phyloP scores from a whole-genome alignment of 192 early-diverging fungal species.

The Entomortierella chlamydospora region DNA sequence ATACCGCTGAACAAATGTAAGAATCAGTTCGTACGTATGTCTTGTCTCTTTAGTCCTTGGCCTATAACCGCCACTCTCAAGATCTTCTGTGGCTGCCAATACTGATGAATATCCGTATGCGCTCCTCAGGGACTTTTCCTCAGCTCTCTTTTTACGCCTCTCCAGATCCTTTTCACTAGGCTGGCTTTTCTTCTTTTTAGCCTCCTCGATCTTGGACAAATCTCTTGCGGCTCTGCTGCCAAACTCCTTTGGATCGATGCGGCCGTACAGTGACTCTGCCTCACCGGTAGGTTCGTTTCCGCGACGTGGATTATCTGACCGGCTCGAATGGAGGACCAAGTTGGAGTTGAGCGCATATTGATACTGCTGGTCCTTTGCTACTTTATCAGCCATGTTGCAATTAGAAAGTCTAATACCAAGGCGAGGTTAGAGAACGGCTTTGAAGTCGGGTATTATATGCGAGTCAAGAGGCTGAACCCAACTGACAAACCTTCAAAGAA shows the following conservation, averaged over 20 bases:
- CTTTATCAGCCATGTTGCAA: conserved; percentile 69
- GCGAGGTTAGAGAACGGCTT: neutral
- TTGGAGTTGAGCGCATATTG: conserved; percentile 94
- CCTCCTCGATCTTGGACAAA: conserved; percentile 70
- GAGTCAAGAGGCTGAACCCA: neutral
- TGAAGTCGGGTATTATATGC: neutral
- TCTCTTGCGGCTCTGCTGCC: conserved; percentile 82
- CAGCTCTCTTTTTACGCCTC: conserved; percentile 67
- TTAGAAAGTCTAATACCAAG: neutral
- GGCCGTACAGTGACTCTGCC: conserved; percentile 90
- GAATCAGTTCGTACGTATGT: conserved; percentile 87
- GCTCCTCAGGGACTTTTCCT: conserved; percentile 69
- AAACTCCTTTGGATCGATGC: conserved; percentile 86
- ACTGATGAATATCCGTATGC: conserved; percentile 82
- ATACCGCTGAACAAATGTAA: conserved; percentile 83
- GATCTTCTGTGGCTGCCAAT: conserved; percentile 87
- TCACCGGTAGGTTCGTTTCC: conserved; percentile 97
- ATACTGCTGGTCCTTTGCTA: conserved; percentile 77
- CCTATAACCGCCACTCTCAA: conserved; percentile 86
- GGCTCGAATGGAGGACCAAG: conserved; percentile 93
- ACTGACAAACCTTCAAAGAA: neutral
- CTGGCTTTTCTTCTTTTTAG: conserved; percentile 72
- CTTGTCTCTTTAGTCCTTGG: conserved; percentile 93
- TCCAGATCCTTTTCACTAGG: conserved; percentile 60
- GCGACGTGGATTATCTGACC: conserved; percentile 81